phyloP scores from a whole-genome alignment of 108 stramenopile species.

The Pseudonitzschia pungens region DNA sequence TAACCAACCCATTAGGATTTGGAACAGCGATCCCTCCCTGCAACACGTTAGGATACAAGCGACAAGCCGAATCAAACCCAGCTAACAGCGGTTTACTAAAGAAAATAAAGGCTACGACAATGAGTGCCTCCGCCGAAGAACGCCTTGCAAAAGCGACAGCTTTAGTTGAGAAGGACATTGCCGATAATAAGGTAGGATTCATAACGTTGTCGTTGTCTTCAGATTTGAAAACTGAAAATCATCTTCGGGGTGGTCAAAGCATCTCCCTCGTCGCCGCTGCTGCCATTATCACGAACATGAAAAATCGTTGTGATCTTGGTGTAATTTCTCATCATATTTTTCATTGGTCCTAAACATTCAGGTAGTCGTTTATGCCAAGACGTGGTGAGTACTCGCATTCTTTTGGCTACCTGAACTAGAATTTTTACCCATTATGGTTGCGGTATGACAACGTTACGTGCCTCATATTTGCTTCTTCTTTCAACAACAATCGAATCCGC shows the following conservation, averaged over 20 bases:
- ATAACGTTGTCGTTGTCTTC: neutral
- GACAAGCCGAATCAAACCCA: neutral
- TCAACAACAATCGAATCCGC: neutral
- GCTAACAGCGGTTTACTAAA: neutral
- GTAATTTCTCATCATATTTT: neutral
- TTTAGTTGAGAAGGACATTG: neutral
- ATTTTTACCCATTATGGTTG: neutral
- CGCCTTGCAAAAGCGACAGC: neutral
- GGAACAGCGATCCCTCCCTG: neutral
- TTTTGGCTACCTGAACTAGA: neutral
- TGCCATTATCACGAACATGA: too few species aligned
- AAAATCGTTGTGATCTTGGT: too few species aligned
- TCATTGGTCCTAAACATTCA: neutral
- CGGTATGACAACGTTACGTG: too few species aligned
- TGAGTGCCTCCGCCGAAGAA: constrained; percentile 7
- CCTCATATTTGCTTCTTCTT: too few species aligned
- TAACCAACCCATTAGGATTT: neutral
- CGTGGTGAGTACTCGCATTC: neutral
- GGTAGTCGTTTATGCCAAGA: constrained; percentile 10
- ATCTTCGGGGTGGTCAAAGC: neutral
- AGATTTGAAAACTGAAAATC: neutral
- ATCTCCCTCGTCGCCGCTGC: neutral
- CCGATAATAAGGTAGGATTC: constrained; percentile 5
- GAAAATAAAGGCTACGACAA: neutral
- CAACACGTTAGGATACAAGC: neutral